Base-by-base conservation (phyloP, 805 yeast genomes). In the Candida railenensis region DNA sequence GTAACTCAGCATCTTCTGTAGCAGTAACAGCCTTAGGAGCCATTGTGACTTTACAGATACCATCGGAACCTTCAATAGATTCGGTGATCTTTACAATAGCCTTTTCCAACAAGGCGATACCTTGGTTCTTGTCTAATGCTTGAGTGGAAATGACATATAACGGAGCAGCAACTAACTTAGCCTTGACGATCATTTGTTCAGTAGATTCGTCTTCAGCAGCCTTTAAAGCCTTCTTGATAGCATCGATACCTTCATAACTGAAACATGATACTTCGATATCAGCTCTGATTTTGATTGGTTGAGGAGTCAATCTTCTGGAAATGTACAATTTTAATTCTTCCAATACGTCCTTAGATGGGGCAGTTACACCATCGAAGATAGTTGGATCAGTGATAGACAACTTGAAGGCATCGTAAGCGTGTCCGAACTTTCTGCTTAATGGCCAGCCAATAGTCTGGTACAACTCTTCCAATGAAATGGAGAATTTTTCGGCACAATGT, bases 21-120 rank as follows among this genome's bases (percentile, higher is more conserved):
- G 96, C 98, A 47, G 97, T 90, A 55, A 94, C 98, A 37, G 98
- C 97, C 82, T 91, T 92, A 63, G 99, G 98, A 59, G 96, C 92
- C 97, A 92, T 92, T 45, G 95, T 90, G 53, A 92, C 86, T 56
- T 87, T 89, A 67, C 96, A 86, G 48, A 82, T 80, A 63, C 99
- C 99, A 45, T 89, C 96, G 46, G 81, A 77, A 18, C 77, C 74
- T 50, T 78, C 78, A 59, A 94, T 90, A 42, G 83, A 76, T 57
- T 79, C 81, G 49, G 80, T 77, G 53, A 94, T 87, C 56, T 78
- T 82, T 54, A 79, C 86, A 54, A 94, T 89, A 42, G 98, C 96
- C 56, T 78, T 68, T 62, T 83, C 85, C 62, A 94, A 78, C 39
- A 82, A 71, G 48, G 85, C 87, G 55, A 94, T 78, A 66, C 99